Conservation (phyloP, 2,329 filamentous ascomycete genomes). For the Colletotrichum tabaci region DNA sequence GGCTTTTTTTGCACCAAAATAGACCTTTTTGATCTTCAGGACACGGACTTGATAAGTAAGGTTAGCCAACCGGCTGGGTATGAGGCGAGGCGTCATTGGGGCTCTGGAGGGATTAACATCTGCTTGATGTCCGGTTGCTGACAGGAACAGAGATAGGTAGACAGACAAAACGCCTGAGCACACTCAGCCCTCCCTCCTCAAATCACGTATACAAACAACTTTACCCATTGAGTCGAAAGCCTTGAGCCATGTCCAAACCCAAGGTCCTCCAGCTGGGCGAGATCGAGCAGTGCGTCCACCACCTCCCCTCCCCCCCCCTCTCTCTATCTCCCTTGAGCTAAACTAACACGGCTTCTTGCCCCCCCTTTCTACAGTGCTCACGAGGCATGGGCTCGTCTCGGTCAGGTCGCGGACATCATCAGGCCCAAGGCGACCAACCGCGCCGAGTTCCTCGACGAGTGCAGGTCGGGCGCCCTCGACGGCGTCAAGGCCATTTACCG, state of each 20-base stretch:
- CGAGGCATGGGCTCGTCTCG: conserved; percentile 74
- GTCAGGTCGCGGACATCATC: conserved; percentile 75
- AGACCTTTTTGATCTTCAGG: not conserved
- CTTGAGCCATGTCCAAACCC: conserved; percentile 36
- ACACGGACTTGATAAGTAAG: not conserved
- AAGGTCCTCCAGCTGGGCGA: conserved; percentile 59
- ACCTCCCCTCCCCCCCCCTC: too few species aligned
- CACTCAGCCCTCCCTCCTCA: too few species aligned
- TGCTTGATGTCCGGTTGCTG: not conserved
- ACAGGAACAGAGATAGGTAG: not conserved
- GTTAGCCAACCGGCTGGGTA: not conserved
- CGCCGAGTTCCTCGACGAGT: conserved; percentile 78
- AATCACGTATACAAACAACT: not conserved
- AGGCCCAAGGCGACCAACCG: conserved; percentile 73
- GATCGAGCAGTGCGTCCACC: conserved; percentile 55
- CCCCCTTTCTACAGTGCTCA: conserved; percentile 70
- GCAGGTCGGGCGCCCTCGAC: conserved; percentile 75
- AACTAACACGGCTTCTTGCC: not conserved
- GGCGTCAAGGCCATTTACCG: conserved; percentile 77
- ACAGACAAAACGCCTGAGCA: too few species aligned
- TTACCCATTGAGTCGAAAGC: not conserved
- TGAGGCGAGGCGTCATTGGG: not conserved
- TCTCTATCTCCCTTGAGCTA: not conserved
- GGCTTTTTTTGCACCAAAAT: too few species aligned
- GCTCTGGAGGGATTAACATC: not conserved